These are phyloP conservation scores for Bipolaris victoriae DNA, from an alignment of 2,329 filamentous ascomycete genomes.

Conservation along the genomic window DNA sequence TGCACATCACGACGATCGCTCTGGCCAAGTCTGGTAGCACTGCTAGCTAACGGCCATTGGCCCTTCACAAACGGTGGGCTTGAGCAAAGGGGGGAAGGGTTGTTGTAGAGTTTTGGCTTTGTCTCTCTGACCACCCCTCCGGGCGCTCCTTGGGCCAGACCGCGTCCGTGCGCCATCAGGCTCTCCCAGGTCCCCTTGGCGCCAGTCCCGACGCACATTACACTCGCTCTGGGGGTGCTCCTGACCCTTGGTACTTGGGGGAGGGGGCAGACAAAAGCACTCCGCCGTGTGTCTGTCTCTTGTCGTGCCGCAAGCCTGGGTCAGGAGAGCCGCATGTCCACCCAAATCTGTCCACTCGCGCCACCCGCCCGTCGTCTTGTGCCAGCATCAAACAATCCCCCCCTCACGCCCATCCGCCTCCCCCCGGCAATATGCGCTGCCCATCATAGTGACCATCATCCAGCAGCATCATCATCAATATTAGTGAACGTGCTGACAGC, in stretches of 20 bases:
- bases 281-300: constrained; percentile 32
- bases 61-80: constrained; percentile 29
- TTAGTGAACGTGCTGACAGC: neutral
- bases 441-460: neutral
- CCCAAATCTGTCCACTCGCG: constrained; percentile 12
- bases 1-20: constrained; percentile 21
- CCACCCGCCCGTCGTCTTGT: constrained; percentile 8
- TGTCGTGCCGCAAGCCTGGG: constrained; percentile 42
- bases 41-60: constrained; percentile 27
- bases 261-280: constrained; percentile 39
- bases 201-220: constrained; percentile 45
- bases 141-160: constrained; percentile 42
- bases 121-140: constrained; percentile 31
- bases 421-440: neutral
- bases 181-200: constrained; percentile 37
- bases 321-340: constrained; percentile 44
- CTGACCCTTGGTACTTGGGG: constrained; percentile 45
- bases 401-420: neutral
- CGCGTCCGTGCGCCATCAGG: constrained; percentile 38
- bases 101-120: constrained; percentile 37
- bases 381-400: constrained; percentile 6
- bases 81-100: constrained; percentile 25
- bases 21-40: neutral
- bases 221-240: constrained; percentile 31
- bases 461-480: neutral